Conservation (phyloP, 257 asterid species). For the Solanum arcanum region DNA sequence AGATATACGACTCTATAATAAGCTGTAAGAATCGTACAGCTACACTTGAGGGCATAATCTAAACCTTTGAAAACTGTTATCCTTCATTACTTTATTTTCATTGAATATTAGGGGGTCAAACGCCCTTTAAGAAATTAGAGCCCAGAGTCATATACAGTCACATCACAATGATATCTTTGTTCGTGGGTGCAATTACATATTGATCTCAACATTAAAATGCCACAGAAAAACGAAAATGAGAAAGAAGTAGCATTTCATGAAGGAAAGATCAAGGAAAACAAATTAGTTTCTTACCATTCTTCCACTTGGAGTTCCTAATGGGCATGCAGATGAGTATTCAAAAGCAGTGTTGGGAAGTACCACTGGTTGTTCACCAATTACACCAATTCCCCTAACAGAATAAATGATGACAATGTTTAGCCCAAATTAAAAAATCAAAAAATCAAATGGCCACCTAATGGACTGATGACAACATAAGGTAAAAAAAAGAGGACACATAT, state of each 20-base stretch:
- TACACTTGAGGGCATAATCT: background rate
- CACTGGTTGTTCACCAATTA: conserved; percentile 89
- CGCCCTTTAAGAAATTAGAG: background rate
- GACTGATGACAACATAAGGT: background rate
- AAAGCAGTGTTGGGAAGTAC: conserved; percentile 75
- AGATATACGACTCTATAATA: background rate
- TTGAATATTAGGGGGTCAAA: background rate
- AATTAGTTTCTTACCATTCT: conserved; percentile 56
- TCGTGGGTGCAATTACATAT: background rate
- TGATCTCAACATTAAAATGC: background rate
- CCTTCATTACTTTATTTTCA: background rate
- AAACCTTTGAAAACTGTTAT: background rate
- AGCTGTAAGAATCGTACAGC: background rate
- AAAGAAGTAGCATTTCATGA: background rate
- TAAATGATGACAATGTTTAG: background rate
- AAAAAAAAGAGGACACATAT: background rate
- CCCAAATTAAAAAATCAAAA: background rate
- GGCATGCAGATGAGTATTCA: conserved; percentile 92
- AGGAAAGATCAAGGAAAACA: background rate
- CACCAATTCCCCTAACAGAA: conserved; percentile 62
- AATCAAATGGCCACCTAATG: background rate
- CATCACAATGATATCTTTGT: background rate
- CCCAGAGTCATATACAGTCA: background rate
- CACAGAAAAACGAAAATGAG: background rate
- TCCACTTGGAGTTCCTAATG: conserved; percentile 64